These are phyloP conservation scores for Prunella vulgaris DNA, from an alignment of 257 asterid species.

Conservation along the genomic window DNA sequence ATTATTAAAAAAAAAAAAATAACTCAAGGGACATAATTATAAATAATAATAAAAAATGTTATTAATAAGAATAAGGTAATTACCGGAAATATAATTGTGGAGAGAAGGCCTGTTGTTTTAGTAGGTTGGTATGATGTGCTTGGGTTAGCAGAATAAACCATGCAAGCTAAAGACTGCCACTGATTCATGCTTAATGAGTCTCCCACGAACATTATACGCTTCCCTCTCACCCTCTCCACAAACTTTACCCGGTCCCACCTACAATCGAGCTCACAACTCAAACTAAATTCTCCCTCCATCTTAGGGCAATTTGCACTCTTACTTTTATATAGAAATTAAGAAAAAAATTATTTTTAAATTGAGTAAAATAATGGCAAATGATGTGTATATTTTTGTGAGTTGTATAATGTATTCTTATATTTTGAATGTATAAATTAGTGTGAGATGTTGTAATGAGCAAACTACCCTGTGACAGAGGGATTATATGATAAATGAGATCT, in stretches of 20 bases:
- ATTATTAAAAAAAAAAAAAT: not conserved
- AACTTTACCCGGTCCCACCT: conserved; percentile 33
- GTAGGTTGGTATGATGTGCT: conserved; percentile 19
- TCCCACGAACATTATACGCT: conserved; percentile 45
- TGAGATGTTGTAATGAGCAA: too few species aligned
- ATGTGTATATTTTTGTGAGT: too few species aligned
- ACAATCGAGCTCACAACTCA: too few species aligned
- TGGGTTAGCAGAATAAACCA: conserved; percentile 31
- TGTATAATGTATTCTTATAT: too few species aligned
- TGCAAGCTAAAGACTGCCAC: conserved; percentile 47
- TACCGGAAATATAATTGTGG: conserved; percentile 38
- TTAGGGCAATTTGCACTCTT: too few species aligned
- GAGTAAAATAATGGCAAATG: too few species aligned
- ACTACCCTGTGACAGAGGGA: too few species aligned
- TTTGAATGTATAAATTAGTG: too few species aligned
- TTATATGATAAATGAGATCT: too few species aligned
- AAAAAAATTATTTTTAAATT: too few species aligned
- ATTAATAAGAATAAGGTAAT: not conserved
- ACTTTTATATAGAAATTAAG: too few species aligned
- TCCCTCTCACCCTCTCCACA: conserved; percentile 23
- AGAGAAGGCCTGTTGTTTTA: conserved; percentile 8
- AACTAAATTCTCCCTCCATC: too few species aligned
- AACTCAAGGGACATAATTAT: not conserved
- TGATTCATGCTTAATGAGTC: conserved; percentile 47
- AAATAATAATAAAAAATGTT: not conserved